A percentile compares a stretch with the other conserved stretches of the same genome.
phyloP scores from a whole-genome alignment of 2,329 filamentous ascomycete genomes.

The Fusarium dimerum region DNA sequence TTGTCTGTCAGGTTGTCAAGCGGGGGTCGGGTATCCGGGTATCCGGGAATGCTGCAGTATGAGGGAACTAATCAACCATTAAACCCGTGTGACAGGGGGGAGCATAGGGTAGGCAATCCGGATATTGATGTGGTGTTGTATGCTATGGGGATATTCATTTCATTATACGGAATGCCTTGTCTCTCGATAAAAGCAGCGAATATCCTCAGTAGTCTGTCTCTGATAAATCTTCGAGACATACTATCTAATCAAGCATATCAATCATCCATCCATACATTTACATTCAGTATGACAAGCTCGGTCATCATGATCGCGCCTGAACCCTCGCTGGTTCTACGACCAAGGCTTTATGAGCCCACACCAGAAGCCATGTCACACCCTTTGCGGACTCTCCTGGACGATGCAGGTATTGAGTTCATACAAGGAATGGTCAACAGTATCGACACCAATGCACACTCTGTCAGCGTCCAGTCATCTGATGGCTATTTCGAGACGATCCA shows the following conservation, averaged over 20 bases:
- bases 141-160: too few relatives aligned
- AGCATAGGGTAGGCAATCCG: too few relatives aligned
- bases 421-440: slow-evolving; percentile 24
- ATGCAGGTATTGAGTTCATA: slow-evolving; percentile 28
- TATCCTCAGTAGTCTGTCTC: not conserved
- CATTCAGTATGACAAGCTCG: not conserved
- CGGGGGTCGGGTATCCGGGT: not conserved
- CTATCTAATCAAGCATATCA: not conserved
- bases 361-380: slow-evolving; percentile 21
- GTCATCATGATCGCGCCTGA: slow-evolving; percentile 37
- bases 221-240: not conserved
- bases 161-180: too few relatives aligned
- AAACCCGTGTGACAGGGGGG: too few relatives aligned
- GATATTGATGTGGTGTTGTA: too few relatives aligned
- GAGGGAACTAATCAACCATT: too few relatives aligned
- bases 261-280: not conserved
- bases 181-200: not conserved
- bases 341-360: slow-evolving; percentile 37
- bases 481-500: not conserved
- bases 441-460: slow-evolving; percentile 8
- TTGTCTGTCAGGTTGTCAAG: not conserved
- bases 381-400: slow-evolving; percentile 24
- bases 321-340: slow-evolving; percentile 32
- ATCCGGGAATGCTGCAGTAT: not conserved
- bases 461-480: slow-evolving; percentile 11